phyloP scores from a whole-genome alignment of 176 grass and related monocot species.

The Hyparrhenia diplandra region DNA sequence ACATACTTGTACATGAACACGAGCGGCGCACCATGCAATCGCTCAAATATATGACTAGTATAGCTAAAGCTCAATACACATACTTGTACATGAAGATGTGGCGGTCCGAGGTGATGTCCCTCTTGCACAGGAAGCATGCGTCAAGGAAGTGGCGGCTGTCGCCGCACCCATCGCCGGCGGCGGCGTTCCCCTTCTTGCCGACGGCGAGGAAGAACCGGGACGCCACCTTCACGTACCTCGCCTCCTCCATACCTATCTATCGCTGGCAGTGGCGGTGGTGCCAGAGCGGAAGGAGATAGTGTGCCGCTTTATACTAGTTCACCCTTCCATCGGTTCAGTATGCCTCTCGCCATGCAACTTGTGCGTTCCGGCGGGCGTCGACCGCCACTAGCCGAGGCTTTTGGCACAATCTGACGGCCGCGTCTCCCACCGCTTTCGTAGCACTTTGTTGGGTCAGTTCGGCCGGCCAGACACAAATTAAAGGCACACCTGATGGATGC shows the following conservation, averaged over 20 bases:
- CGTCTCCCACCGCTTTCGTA: neutral
- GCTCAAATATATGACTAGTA: too few species aligned
- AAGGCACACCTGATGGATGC: too few species aligned
- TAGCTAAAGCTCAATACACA: too few species aligned
- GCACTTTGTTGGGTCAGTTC: too few species aligned
- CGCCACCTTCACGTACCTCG: constrained; percentile 25
- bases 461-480: too few species aligned
- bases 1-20: too few species aligned
- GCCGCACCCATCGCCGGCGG: fast-evolving
- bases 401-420: neutral
- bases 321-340: neutral
- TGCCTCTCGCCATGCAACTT: neutral
- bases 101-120: constrained; percentile 20
- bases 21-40: too few species aligned
- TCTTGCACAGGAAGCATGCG: constrained; percentile 68
- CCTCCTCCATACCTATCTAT: neutral
- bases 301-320: too few species aligned
- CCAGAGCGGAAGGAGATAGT: neutral
- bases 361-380: neutral
- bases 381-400: too few species aligned
- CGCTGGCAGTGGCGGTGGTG: neutral
- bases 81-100: constrained; percentile 76
- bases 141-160: constrained; percentile 36
- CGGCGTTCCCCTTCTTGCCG: too few species aligned
- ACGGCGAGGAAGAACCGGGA: constrained; percentile 25